Base-by-base conservation (phyloP, 2,329 filamentous ascomycete species). In the Sporothrix euskadiensis region DNA sequence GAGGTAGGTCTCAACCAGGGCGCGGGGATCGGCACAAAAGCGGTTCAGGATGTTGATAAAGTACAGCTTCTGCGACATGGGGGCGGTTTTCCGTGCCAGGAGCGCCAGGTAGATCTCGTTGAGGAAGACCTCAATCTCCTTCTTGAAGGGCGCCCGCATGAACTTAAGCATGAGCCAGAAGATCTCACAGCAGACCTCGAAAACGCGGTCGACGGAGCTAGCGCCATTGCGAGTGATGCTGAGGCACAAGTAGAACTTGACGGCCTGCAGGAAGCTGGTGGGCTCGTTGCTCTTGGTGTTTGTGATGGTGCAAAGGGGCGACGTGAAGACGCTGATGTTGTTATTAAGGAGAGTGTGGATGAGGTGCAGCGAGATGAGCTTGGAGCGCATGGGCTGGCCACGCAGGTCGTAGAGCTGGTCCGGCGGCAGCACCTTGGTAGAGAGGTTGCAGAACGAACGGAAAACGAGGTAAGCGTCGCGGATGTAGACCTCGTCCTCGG, bases 91-190 rank as follows among this genome's bases (percentile, higher is more conserved):
- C 81, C 95, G 92, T 69, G 97, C 95, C 52, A 99, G 84, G 57
- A 98, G 93, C 0, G 94, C 92, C 5, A 99, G 85, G 80, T 99
- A 99, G 41, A 99, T 97, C 80, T 99, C 96, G 80, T 98, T 98
- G 74, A 99, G 83, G 80, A 99, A 98, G 0, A 99, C 95, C 81
- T 98, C 96, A 72, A 99, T 92, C 80, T 99, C 96, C 88, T 97
- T 97, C 90, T 99, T 99, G 82, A 99, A 92, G 75, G 94, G 92
- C 2, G 96, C 92, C 75, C 97, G 90, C 89, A 99, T 92, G 78
- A 94, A 92, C 81, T 97, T 97, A 59, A 98, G 84, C 91, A 98
- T 97, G 73, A 98, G 86, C 94, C 94, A 99, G 81, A 99, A 99
- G 41, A 98, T 97, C 81, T 99, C 96, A 78, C 93, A 94, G 81